Base-by-base conservation (phyloP, 1,139 yeast genomes). In the Yamadazyma atmosphaerica region DNA sequence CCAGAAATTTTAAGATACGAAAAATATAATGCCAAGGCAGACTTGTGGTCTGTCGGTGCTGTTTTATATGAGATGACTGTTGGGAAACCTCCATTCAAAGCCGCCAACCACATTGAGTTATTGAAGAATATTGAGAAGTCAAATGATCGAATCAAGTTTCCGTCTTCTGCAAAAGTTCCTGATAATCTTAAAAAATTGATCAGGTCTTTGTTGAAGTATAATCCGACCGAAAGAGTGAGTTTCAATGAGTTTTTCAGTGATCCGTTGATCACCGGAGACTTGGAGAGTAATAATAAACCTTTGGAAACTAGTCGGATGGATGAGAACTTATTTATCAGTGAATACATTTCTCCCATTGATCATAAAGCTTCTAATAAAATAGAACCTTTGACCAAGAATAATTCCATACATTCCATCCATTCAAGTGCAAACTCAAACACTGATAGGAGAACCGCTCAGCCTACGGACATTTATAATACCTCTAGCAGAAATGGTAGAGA, bases 11-110 rank as follows among this genome's bases (percentile, higher is more conserved):
- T 92, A 52, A 74, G 95, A 46, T 89, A 88, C 58, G 98, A 94
- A 58, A 92, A 89, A 61, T 92, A 92, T 63, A 89, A 90, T 53
- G 98, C 98, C 3, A 90, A 89, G 58, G 98, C 97, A 0, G 98
- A 92, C 59, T 67, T 92, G 46, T 92, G 98, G 98, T 88, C 97
- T 1, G 96, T 92, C 4, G 98, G 98, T 3, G 95, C 98, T 0
- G 98, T 92, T 0, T 66, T 89, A 12, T 92, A 84, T 60, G 98
- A 92, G 61, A 89, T 92, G 96, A 77, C 88, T 11, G 90, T 86
- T 22, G 98, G 98, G 7, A 84, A 78, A 56, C 97, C 98, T 1
- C 98, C 98, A 0, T 92, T 90, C 60, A 81, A 85, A 46, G 98
- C 98, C 3, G 81, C 85, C 4, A 92, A 90, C 56, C 98, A 90